Evolutionary conservation across 1,284 basidiomycete species (phyloP), one percentile per base, ranked within the genome.

Genomic region (Mycena sp.): DNA sequence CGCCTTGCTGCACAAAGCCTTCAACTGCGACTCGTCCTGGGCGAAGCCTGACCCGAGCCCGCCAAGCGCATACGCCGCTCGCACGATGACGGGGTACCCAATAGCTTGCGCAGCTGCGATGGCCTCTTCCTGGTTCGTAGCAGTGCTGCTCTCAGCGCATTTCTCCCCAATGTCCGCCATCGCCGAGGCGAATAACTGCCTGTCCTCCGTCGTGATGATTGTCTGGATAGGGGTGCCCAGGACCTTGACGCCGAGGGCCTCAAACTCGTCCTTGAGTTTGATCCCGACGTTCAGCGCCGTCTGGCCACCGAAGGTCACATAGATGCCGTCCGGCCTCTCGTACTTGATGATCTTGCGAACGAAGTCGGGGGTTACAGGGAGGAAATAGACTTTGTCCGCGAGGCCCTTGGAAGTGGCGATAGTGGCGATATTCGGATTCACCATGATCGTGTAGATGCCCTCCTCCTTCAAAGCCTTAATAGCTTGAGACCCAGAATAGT

Each of bases 381-480:
- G 85, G 86, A 99, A 99, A 84, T 99, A 99, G 58, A 99, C 97
- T 80, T 99, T 99, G 83, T 99, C 97, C 35, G 97, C 97, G 51
- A 99, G 87, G 71, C 97, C 97, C 73, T 95, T 94, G 57, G 95
- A 97, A 1, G 97, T 99, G 58, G 98, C 97, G 71, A 99, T 99
- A 40, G 98, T 99, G n/a, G 97, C 97, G 73, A 99, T 99, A 80
- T 99, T 99, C 46, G 97, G 96, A 79, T 99, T 99, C 74, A 99
- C 90, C 74, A 99, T 90, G 77, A 99, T 94, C 52, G 97, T 99
- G 81, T 98, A 99, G 75, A 99, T 98, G 29, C 97, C 97, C 77
- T 99, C 97, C 77, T 96, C 95, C 80, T 99, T 98, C 69, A 99
- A 86, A 10, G 97, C 98, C 82, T 99, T 99, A 87, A 99, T 98